These are phyloP conservation scores for Petrea volubilis DNA, from an alignment of 257 asterid genomes.

Conservation along the genomic window DNA sequence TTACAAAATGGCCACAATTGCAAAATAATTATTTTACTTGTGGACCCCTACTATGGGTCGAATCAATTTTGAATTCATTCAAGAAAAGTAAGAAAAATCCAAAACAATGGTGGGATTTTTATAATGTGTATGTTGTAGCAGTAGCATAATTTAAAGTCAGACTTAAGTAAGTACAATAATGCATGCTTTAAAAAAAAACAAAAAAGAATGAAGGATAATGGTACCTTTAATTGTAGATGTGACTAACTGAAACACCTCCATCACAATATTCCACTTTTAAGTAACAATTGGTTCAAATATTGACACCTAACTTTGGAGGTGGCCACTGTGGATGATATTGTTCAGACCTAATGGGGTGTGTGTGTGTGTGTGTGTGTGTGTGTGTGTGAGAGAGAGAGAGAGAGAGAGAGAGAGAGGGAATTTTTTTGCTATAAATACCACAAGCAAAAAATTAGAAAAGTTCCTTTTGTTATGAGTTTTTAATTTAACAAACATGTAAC, in stretches of 20 bases:
- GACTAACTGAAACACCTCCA: slow-evolving; percentile 50
- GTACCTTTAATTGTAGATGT: slow-evolving; percentile 34
- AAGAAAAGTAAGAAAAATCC: slow-evolving; percentile 20
- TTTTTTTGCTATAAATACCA: too few species aligned
- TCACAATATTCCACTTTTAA: slow-evolving; percentile 39
- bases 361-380: too few species aligned
- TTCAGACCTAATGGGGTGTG: not conserved
- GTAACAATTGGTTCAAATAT: slow-evolving; percentile 21
- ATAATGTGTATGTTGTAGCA: not conserved
- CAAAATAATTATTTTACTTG: too few species aligned
- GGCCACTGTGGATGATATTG: slow-evolving; percentile 10
- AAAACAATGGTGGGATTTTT: slow-evolving; percentile 20
- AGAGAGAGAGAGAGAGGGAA: too few species aligned
- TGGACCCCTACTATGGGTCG: too few species aligned
- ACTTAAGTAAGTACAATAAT: slow-evolving; percentile 12
- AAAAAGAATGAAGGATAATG: not conserved
- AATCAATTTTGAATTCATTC: slow-evolving; percentile 11
- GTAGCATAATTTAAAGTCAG: not conserved
- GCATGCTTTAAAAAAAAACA: slow-evolving; percentile 5
- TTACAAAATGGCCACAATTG: too few species aligned
- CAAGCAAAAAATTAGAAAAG: too few species aligned
- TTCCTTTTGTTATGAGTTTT: too few species aligned
- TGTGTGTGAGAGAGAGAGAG: too few species aligned
- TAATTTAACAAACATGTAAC: too few species aligned
- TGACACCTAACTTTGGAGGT: slow-evolving; percentile 11